phyloP scores from a whole-genome alignment of 768 basidiomycete genomes.

The Boletus huronensis region DNA sequence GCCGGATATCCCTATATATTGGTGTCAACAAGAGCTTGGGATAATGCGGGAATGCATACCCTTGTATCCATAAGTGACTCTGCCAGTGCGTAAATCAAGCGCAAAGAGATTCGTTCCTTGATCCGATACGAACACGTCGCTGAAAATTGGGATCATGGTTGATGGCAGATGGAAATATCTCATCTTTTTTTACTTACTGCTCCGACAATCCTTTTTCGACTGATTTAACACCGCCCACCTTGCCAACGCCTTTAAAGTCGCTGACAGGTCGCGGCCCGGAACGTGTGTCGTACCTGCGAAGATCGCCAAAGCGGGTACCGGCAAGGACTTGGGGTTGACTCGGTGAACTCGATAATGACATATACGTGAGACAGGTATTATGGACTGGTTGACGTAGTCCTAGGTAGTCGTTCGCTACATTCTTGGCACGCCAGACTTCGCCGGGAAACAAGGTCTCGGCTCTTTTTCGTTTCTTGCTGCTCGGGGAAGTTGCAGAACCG shows the following conservation, averaged over 20 bases:
- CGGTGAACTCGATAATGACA: conserved; percentile 38
- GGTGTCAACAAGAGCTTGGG: background rate
- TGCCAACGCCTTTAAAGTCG: conserved; percentile 59
- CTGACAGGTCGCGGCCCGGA: conserved; percentile 63
- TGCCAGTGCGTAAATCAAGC: conserved; percentile 67
- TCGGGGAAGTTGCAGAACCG: conserved; percentile 11
- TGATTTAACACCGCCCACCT: conserved; percentile 56
- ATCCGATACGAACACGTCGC: conserved; percentile 71
- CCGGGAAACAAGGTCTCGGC: conserved; percentile 57
- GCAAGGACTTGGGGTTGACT: conserved; percentile 51
- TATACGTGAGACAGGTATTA: conserved; percentile 63
- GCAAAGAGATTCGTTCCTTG: conserved; percentile 59
- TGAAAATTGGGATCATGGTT: conserved; percentile 24
- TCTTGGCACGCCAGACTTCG: conserved; percentile 84
- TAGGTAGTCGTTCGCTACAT: conserved; percentile 75
- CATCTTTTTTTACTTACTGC: conserved; percentile 46
- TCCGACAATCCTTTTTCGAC: conserved; percentile 59
- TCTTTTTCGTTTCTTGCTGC: conserved; percentile 53
- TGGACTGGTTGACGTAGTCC: conserved; percentile 76
- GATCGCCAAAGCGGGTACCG: conserved; percentile 72
- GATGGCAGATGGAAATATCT: background rate
- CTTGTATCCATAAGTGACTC: conserved; percentile 62
- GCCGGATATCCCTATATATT: conserved; percentile 59
- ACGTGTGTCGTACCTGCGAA: conserved; percentile 77
- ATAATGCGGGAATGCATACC: conserved; percentile 35